phyloP scores from a whole-genome alignment of 208 protist species.

The Trypanosoma caninum region DNA sequence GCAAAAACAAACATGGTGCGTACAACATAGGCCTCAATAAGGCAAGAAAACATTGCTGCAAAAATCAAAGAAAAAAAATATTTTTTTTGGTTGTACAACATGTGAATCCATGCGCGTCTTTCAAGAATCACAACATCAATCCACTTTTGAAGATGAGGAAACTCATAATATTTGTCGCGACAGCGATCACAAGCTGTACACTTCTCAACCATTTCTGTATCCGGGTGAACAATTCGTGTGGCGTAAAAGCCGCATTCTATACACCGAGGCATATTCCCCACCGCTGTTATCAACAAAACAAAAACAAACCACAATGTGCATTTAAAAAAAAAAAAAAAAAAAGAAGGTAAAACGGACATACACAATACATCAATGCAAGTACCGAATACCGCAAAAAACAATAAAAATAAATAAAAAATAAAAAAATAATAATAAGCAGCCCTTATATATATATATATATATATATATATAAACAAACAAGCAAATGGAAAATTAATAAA shows the following conservation, averaged over 20 bases:
- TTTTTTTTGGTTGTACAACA: conserved; percentile 59
- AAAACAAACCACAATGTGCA: too few species aligned
- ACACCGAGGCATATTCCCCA: conserved; percentile 66
- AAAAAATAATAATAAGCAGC: conserved; percentile 5
- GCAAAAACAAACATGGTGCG: conserved; percentile 40
- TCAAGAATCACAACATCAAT: conserved; percentile 73
- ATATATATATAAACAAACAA: neutral
- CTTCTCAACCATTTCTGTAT: conserved; percentile 72
- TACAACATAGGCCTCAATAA: conserved; percentile 74
- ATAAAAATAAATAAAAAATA: neutral
- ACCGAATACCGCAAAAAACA: neutral
- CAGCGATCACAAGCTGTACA: conserved; percentile 51
- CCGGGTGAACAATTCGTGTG: conserved; percentile 53
- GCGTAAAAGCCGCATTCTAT: conserved; percentile 62
- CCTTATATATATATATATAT: neutral
- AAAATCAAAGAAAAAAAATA: conserved; percentile 19
- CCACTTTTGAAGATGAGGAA: conserved; percentile 64
- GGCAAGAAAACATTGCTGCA: conserved; percentile 43
- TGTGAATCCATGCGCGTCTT: conserved; percentile 66
- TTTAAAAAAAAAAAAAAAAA: too few species aligned
- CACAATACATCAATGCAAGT: neutral
- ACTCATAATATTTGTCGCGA: conserved; percentile 79
- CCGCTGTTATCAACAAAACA: too few species aligned
- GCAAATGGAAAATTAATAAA: neutral
- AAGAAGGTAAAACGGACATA: neutral